Evolutionary conservation across 2,329 filamentous ascomycete species (phyloP).

Genomic region (Trichoderma koningiopsis): DNA sequence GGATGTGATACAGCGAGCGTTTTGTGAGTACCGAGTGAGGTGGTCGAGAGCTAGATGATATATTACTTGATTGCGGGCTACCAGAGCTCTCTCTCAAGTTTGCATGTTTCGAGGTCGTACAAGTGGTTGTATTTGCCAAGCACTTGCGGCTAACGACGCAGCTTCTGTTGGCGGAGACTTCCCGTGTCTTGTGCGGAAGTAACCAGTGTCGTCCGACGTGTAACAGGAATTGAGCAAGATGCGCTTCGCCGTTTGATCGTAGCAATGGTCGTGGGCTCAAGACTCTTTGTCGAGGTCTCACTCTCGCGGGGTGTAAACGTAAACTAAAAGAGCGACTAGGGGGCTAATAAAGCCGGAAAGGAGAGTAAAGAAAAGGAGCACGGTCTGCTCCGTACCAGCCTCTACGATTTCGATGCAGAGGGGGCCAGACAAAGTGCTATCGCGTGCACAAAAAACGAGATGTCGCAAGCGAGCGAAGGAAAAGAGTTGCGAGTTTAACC

Average conservation of each 20-base stretch:
- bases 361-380: background rate
- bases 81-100: slow-evolving; percentile 23
- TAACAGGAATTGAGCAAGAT: background rate
- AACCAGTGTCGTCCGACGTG: background rate
- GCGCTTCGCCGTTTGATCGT: slow-evolving; percentile 3
- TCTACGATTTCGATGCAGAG: slow-evolving; percentile 4
- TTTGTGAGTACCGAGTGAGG: background rate
- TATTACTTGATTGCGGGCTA: slow-evolving; percentile 9
- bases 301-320: slow-evolving; percentile 20
- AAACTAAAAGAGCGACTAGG: slow-evolving; percentile 9
- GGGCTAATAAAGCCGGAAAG: background rate
- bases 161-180: background rate
- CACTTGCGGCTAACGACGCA: slow-evolving; percentile 34
- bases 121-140: slow-evolving; percentile 27
- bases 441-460: slow-evolving; percentile 7
- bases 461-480: slow-evolving; percentile 19
- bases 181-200: slow-evolving; percentile 2
- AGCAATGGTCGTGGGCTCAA: background rate
- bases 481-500: slow-evolving; percentile 4
- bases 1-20: background rate
- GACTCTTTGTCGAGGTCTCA: slow-evolving; percentile 38
- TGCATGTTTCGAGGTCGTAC: slow-evolving; percentile 17
- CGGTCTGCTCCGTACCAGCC: slow-evolving; percentile 8
- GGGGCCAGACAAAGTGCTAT: background rate
- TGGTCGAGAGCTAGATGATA: background rate